Evolutionary conservation across 768 basidiomycete species (phyloP).

Genomic region (Chiua virens): DNA sequence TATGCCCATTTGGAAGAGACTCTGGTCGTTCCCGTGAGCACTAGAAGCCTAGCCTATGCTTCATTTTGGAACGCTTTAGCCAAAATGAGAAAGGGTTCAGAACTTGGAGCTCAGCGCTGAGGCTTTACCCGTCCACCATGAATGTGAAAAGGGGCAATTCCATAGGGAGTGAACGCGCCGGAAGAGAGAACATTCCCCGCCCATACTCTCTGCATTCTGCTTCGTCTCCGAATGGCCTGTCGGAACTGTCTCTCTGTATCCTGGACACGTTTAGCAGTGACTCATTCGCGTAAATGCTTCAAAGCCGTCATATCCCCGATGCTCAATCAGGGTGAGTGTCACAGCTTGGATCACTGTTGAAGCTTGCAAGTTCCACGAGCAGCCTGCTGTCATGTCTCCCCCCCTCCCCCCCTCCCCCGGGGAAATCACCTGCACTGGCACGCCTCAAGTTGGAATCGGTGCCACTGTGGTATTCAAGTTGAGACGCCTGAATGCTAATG

Average conservation of each 20-base stretch:
- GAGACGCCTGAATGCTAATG: conserved; percentile 62
- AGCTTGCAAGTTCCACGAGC: conserved; percentile 60
- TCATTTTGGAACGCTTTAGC: too few relatives aligned
- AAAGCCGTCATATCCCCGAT: conserved; percentile 76
- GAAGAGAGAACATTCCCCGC: too few relatives aligned
- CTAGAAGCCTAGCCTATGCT: conserved; percentile 75
- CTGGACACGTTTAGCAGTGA: conserved; percentile 64
- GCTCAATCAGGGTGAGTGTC: conserved; percentile 46
- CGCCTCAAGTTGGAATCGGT: neutral
- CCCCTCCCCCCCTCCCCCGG: neutral
- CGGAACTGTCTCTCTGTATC: conserved; percentile 14
- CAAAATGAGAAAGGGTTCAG: conserved; percentile 52
- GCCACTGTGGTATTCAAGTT: neutral
- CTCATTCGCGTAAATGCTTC: conserved; percentile 58
- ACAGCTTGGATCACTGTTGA: conserved; percentile 60
- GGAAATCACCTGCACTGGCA: neutral
- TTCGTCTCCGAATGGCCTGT: too few relatives aligned
- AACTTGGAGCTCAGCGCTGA: too few relatives aligned
- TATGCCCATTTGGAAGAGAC: conserved; percentile 56
- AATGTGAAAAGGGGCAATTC: conserved; percentile 4
- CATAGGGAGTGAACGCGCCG: neutral
- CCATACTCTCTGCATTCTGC: too few relatives aligned
- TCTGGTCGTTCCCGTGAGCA: conserved; percentile 63
- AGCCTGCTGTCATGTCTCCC: conserved; percentile 53
- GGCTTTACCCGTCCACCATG: too few relatives aligned